phyloP scores from a whole-genome alignment of 148 eudicot species.

The Salicornia ramosissima region DNA sequence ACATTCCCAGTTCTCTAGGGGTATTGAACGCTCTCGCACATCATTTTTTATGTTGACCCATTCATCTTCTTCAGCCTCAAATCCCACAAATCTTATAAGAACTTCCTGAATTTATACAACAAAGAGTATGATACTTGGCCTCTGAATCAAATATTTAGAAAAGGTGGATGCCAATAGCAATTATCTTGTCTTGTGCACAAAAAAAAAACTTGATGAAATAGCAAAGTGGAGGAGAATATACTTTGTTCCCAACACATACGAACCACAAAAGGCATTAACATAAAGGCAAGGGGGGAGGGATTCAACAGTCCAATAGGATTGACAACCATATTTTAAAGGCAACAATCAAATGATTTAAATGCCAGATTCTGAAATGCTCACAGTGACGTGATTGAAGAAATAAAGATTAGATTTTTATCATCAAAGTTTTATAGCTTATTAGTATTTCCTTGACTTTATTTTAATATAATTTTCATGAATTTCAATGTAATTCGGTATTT shows the following conservation, averaged over 20 bases:
- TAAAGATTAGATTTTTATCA: no score
- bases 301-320: background rate
- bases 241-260: background rate
- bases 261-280: background rate
- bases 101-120: constrained; percentile 62
- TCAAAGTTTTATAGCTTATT: no score
- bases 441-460: no score
- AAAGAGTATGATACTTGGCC: background rate
- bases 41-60: constrained; percentile 67
- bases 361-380: background rate
- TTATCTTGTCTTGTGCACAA: background rate
- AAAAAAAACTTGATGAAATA: background rate
- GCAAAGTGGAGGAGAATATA: background rate
- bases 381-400: background rate
- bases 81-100: constrained; percentile 76
- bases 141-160: background rate
- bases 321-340: background rate
- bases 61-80: constrained; percentile 83
- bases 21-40: constrained; percentile 72
- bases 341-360: background rate
- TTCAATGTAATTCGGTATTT: no score
- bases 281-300: background rate
- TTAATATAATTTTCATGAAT: no score
- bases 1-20: constrained; percentile 81
- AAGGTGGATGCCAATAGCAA: background rate